These are phyloP conservation scores for Leishmania gerbilli DNA, from an alignment of 208 protist genomes.

Conservation along the genomic window DNA sequence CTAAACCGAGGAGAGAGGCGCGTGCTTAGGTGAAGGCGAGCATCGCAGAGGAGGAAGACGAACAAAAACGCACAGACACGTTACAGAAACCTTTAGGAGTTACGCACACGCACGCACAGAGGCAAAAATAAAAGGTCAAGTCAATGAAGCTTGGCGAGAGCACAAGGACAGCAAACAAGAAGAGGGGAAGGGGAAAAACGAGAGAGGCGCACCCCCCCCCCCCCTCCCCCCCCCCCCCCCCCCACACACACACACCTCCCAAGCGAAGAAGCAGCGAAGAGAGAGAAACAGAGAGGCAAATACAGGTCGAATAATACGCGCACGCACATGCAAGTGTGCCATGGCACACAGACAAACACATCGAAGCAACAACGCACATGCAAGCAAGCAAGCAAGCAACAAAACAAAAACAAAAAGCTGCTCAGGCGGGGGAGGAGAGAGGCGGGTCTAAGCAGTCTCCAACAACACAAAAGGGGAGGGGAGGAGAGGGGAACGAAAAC, in stretches of 20 bases:
- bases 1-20: background rate
- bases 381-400: background rate
- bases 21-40: too few relatives aligned
- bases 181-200: background rate
- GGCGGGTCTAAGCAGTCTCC: background rate
- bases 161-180: background rate
- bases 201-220: background rate
- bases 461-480: background rate
- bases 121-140: background rate
- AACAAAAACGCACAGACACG: too few relatives aligned
- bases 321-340: background rate
- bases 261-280: background rate
- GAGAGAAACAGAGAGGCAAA: background rate
- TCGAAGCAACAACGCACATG: background rate
- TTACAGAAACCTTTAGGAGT: too few relatives aligned
- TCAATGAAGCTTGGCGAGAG: background rate
- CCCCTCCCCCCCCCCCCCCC: rapidly evolving
- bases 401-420: background rate
- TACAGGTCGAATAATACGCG: background rate
- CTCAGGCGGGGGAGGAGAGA: background rate
- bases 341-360: background rate
- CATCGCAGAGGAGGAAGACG: too few relatives aligned
- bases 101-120: background rate
- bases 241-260: background rate
- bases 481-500: too few relatives aligned